A percentile compares a stretch with the other conserved stretches of the same genome.
phyloP scores from a whole-genome alignment of 2,329 filamentous ascomycete genomes.

The Sporothrix pseudoabietina region DNA sequence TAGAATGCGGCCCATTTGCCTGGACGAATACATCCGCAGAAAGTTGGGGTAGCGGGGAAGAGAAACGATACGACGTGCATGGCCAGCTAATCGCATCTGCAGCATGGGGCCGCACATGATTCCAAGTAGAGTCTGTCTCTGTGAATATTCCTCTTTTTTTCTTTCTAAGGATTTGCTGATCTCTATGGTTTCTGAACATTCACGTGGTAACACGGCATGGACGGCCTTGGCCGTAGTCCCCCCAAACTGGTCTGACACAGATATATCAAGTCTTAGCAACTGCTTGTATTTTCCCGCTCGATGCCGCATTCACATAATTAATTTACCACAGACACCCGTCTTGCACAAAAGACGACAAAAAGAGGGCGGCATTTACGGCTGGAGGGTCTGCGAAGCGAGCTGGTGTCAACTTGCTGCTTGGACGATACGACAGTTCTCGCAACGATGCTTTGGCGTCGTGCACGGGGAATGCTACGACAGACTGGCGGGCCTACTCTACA shows the following conservation, averaged over 20 bases:
- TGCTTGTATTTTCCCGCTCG: background rate
- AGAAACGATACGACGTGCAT: background rate
- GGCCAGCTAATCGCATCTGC: background rate
- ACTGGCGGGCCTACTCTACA: slow-evolving; percentile 43
- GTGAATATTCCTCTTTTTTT: no score
- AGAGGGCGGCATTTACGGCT: slow-evolving; percentile 31
- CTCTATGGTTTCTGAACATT: no score
- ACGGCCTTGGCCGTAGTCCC: no score
- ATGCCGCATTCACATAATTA: background rate
- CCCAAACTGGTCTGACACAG: background rate
- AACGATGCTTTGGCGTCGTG: slow-evolving; percentile 41
- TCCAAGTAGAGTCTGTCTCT: no score
- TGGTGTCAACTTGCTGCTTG: slow-evolving; percentile 41
- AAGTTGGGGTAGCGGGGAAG: slow-evolving; percentile 14
- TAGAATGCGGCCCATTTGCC: background rate
- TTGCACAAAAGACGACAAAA: slow-evolving; percentile 22
- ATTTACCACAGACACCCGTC: slow-evolving; percentile 11
- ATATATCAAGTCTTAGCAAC: background rate
- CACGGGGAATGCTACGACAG: slow-evolving; percentile 32
- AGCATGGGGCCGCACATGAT: background rate
- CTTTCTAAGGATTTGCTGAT: no score
- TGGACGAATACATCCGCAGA: slow-evolving; percentile 19
- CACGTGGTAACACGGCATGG: no score
- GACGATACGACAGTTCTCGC: slow-evolving; percentile 42
- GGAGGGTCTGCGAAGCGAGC: slow-evolving; percentile 41